Percentiles rank a stretch among this genome's conserved stretches.
These are phyloP conservation scores for Acmispon strigosus DNA, from an alignment of 306 rosid genomes.

Conservation along the genomic window DNA sequence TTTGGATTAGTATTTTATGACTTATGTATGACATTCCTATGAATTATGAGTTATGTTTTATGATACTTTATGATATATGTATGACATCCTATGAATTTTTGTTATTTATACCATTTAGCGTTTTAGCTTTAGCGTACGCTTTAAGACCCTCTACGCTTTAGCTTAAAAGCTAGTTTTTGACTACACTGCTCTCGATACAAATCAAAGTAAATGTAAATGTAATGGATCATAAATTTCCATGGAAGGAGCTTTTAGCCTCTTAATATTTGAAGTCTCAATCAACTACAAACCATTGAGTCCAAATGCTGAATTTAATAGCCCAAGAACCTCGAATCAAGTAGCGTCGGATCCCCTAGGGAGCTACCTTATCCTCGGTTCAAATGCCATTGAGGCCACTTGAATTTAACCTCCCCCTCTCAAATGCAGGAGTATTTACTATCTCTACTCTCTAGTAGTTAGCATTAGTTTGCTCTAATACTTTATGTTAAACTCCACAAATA, in stretches of 20 bases:
- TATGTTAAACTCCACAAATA: not conserved
- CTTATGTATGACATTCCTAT: no score
- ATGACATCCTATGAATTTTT: no score
- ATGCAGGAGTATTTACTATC: no score
- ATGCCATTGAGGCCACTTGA: not conserved
- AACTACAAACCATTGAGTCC: not conserved
- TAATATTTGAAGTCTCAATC: constrained; percentile 6
- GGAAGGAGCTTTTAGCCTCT: not conserved
- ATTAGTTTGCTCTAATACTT: not conserved
- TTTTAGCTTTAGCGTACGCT: no score
- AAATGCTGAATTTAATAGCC: not conserved
- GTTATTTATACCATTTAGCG: no score
- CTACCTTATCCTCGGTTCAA: not conserved
- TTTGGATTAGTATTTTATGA: no score
- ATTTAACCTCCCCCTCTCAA: not conserved
- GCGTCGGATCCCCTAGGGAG: not conserved
- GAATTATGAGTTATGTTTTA: no score
- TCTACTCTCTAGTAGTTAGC: no score
- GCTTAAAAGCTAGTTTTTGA: no score
- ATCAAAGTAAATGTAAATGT: not conserved
- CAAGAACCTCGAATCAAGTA: not conserved
- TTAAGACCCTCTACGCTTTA: no score
- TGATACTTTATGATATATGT: no score
- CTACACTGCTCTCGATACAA: not conserved
- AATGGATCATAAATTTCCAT: not conserved